phyloP scores from a whole-genome alignment of 176 grass and related monocot species.

The Avena sativa region DNA sequence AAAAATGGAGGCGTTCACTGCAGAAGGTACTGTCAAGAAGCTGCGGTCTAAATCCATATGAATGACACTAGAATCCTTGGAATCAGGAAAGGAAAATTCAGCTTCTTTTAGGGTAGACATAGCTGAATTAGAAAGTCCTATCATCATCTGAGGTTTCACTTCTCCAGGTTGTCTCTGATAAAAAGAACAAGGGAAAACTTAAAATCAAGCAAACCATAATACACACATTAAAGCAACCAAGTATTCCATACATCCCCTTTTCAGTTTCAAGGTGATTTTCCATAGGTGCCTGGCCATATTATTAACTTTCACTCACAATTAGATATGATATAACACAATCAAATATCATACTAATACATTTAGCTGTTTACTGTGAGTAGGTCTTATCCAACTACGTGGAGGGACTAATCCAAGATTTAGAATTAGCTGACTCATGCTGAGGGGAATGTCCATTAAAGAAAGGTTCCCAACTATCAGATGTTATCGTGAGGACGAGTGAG shows the following conservation, averaged over 20 bases:
- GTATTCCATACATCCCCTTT: neutral
- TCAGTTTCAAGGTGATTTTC: neutral
- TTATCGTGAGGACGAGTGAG: neutral
- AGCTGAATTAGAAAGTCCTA: slow-evolving; percentile 80
- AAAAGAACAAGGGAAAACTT: slow-evolving; percentile 32
- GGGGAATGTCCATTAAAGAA: neutral
- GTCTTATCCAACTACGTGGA: slow-evolving; percentile 1
- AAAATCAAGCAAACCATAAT: slow-evolving; percentile 4
- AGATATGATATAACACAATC: slow-evolving; percentile 26
- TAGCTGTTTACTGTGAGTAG: neutral
- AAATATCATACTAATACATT: neutral
- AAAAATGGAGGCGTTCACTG: slow-evolving; percentile 76
- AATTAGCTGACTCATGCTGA: neutral
- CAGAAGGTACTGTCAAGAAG: slow-evolving; percentile 79
- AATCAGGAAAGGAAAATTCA: slow-evolving; percentile 65
- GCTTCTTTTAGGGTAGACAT: slow-evolving; percentile 72
- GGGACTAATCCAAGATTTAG: neutral
- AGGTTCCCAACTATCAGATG: neutral
- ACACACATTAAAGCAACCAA: neutral
- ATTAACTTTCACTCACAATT: neutral
- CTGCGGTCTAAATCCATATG: slow-evolving; percentile 93
- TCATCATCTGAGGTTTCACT: slow-evolving; percentile 62
- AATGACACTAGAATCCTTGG: slow-evolving; percentile 52
- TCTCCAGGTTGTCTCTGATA: slow-evolving; percentile 76
- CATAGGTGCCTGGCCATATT: neutral